Conservation (phyloP, 2,329 filamentous ascomycete genomes). For the Colletotrichum sojae region DNA sequence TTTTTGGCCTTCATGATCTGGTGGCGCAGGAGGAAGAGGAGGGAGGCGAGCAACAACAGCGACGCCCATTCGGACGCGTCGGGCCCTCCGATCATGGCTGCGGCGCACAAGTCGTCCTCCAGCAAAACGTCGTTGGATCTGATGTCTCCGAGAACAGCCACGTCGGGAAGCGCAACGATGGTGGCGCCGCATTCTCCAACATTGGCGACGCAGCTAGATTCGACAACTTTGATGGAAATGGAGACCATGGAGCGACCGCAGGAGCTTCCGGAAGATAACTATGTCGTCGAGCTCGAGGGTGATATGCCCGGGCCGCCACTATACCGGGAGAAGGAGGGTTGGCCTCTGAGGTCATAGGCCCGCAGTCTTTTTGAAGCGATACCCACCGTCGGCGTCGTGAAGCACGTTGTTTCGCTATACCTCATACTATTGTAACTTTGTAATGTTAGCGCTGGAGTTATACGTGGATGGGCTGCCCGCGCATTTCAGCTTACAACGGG, state of each 20-base stretch:
- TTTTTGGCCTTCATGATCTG: conserved; percentile 23
- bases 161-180: conserved; percentile 18
- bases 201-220: conserved; percentile 30
- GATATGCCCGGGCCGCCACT: conserved; percentile 38
- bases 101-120: conserved; percentile 14
- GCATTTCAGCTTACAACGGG: not conserved
- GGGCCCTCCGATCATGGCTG: conserved; percentile 17
- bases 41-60: conserved; percentile 4
- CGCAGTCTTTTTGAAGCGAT: not conserved
- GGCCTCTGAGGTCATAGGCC: conserved; percentile 18
- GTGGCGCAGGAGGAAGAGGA: conserved; percentile 23
- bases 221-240: conserved; percentile 33
- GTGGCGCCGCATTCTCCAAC: conserved; percentile 28
- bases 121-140: conserved; percentile 21
- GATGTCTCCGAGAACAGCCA: conserved; percentile 28
- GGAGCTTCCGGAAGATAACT: conserved; percentile 33
- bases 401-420: not conserved
- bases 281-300: conserved; percentile 31
- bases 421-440: conserved; percentile 1
- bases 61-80: conserved; percentile 10
- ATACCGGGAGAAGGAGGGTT: conserved; percentile 38
- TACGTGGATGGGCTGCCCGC: not conserved
- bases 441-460: conserved; percentile 34
- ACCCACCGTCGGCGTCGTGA: not conserved
- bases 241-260: conserved; percentile 36